Conservation (phyloP, 2,329 filamentous ascomycete genomes). For the Ophiocordyceps polyrhachis-furcata region DNA sequence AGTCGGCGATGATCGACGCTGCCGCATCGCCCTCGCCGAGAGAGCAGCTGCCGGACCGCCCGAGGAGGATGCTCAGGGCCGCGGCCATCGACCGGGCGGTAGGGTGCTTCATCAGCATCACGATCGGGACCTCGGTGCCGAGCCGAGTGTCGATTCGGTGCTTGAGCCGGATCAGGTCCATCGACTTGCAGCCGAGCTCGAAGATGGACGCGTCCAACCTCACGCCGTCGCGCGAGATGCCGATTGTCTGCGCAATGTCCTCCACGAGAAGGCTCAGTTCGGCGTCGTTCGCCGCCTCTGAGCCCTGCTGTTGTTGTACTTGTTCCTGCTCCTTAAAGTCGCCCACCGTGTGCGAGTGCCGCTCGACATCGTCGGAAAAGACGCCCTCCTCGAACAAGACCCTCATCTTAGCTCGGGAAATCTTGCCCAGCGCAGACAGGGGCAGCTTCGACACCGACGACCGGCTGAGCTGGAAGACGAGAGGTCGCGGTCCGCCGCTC, state of each 20-base stretch:
- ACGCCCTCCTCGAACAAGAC: slow-evolving; percentile 2
- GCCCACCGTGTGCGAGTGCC: not conserved
- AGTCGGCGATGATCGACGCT: not conserved
- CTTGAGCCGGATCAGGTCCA: slow-evolving; percentile 22
- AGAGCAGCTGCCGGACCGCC: not conserved
- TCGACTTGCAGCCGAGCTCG: slow-evolving; percentile 17
- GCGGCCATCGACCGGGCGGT: slow-evolving; percentile 1
- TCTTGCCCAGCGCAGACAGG: slow-evolving; percentile 19
- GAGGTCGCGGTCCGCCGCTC: not conserved
- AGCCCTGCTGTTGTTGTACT: not conserved
- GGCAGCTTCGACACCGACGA: not conserved
- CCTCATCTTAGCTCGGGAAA: slow-evolving; percentile 18
- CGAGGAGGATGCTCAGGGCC: slow-evolving; percentile 17
- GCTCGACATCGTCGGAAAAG: not conserved
- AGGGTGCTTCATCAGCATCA: slow-evolving; percentile 18
- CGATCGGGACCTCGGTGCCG: slow-evolving; percentile 10
- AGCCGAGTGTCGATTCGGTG: slow-evolving; percentile 7
- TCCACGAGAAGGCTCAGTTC: not conserved
- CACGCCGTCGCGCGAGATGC: slow-evolving; percentile 1
- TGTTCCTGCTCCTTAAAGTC: not conserved
- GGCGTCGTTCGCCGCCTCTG: not conserved
- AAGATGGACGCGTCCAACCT: slow-evolving; percentile 10
- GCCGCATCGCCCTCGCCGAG: not conserved
- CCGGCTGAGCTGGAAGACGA: slow-evolving; percentile 1
- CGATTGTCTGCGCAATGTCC: not conserved